phyloP scores from a whole-genome alignment of 345 rosid species.

The Corchorus capsularis region DNA sequence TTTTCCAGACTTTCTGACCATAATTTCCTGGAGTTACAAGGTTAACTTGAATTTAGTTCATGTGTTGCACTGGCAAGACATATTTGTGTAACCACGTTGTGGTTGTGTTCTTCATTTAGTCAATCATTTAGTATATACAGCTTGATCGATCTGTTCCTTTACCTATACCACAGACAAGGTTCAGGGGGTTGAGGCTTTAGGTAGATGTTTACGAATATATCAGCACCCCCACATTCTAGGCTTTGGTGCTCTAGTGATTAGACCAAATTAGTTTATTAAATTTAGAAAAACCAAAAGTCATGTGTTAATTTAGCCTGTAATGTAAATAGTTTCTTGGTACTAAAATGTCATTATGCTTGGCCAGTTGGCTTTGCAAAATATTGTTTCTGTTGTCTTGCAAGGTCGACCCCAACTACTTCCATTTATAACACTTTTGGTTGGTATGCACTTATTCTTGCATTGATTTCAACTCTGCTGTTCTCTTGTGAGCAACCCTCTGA shows the following conservation, averaged over 20 bases:
- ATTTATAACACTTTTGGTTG: neutral
- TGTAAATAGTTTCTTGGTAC: neutral
- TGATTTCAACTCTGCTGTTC: neutral
- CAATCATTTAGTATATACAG: neutral
- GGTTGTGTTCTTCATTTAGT: neutral
- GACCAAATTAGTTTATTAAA: neutral
- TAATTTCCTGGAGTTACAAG: neutral
- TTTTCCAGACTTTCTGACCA: neutral
- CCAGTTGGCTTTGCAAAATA: neutral
- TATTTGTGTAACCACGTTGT: neutral
- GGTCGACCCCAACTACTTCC: neutral
- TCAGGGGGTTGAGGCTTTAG: neutral
- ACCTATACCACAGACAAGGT: neutral
- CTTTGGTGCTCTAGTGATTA: neutral
- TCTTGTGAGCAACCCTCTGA: neutral
- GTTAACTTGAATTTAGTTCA: neutral
- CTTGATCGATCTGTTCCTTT: neutral
- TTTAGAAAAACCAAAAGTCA: neutral
- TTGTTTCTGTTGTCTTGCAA: neutral
- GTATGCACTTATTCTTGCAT: slow-evolving; percentile 4
- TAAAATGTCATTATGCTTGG: neutral
- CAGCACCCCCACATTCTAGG: neutral
- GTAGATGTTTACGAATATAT: neutral
- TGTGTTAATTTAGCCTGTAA: neutral
- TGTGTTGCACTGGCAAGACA: neutral